These are phyloP conservation scores for Erigeron canadensis DNA, from an alignment of 129 eudicot species.

Conservation along the genomic window DNA sequence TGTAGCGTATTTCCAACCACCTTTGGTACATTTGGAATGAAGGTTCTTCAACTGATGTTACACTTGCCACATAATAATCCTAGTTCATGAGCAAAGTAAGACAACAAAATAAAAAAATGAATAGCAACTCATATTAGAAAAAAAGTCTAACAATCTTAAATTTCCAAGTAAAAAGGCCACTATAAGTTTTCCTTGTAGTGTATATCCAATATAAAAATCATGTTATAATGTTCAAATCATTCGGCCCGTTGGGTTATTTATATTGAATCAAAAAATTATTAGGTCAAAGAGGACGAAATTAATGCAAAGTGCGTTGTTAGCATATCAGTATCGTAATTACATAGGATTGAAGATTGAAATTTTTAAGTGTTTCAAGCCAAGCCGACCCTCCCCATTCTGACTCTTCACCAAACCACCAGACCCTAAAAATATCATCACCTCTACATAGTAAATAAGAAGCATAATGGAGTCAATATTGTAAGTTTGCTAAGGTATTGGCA, in stretches of 20 bases:
- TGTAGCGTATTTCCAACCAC: slow-evolving; percentile 68
- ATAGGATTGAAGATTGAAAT: no score
- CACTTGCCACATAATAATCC: slow-evolving; percentile 57
- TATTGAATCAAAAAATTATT: no score
- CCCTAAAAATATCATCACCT: no score
- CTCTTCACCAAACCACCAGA: no score
- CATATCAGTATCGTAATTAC: no score
- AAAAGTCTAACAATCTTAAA: slow-evolving; percentile 51
- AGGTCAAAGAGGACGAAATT: neutral
- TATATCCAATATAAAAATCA: slow-evolving; percentile 86
- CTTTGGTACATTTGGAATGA: slow-evolving; percentile 65
- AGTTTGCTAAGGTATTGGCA: no score
- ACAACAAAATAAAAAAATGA: neutral
- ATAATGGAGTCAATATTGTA: no score
- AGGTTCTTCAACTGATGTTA: slow-evolving; percentile 90
- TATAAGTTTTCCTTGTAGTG: slow-evolving; percentile 66
- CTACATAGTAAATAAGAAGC: no score
- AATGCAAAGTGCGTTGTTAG: neutral
- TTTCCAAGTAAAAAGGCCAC: slow-evolving; percentile 90
- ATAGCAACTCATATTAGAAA: neutral
- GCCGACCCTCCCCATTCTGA: no score
- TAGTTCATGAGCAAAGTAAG: slow-evolving; percentile 1
- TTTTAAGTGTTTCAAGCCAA: no score
- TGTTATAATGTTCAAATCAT: slow-evolving; percentile 28
- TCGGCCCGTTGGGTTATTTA: no score